Percentiles rank a stretch among this genome's conserved stretches.
phyloP scores from a whole-genome alignment of 2,329 filamentous ascomycete species.

The Fusarium brevicatenulatum region DNA sequence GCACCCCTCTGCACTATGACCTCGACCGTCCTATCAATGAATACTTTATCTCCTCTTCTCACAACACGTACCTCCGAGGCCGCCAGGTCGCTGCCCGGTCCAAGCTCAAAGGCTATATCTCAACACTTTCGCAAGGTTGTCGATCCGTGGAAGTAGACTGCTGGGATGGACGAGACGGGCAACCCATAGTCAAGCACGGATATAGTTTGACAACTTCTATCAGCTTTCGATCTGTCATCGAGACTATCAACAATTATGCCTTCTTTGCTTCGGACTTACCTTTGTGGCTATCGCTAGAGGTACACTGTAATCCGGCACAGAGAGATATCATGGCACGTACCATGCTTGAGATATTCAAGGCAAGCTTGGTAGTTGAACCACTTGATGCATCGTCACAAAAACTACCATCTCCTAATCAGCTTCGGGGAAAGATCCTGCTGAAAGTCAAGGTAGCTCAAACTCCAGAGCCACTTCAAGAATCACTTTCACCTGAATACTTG shows the following conservation, averaged over 20 bases:
- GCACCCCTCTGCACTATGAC: fast-evolving
- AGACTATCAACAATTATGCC: neutral
- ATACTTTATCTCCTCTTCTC: slow-evolving; percentile 28
- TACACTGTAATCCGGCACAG: slow-evolving; percentile 3
- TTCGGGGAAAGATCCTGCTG: slow-evolving; percentile 9
- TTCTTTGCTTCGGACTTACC: slow-evolving; percentile 19
- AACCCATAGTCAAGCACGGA: slow-evolving; percentile 24
- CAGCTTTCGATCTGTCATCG: slow-evolving; percentile 7
- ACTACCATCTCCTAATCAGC: slow-evolving; percentile 1
- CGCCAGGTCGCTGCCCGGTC: slow-evolving; percentile 20
- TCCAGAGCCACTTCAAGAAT: neutral
- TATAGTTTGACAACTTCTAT: slow-evolving; percentile 26
- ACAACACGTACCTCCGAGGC: slow-evolving; percentile 26
- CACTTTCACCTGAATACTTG: neutral
- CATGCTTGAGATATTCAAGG: slow-evolving; percentile 13
- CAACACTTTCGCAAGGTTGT: slow-evolving; percentile 7
- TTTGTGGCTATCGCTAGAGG: slow-evolving; percentile 18
- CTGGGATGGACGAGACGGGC: slow-evolving; percentile 23
- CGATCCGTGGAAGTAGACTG: slow-evolving; percentile 23
- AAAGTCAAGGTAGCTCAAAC: slow-evolving; percentile 7
- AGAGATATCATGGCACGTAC: slow-evolving; percentile 7
- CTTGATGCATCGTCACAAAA: fast-evolving
- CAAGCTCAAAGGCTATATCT: slow-evolving; percentile 11
- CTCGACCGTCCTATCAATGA: slow-evolving; percentile 17
- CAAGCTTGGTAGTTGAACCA: neutral